Evolutionary conservation across 2,329 filamentous ascomycete species (phyloP).

Genomic region (Xylaria hypoxylon): DNA sequence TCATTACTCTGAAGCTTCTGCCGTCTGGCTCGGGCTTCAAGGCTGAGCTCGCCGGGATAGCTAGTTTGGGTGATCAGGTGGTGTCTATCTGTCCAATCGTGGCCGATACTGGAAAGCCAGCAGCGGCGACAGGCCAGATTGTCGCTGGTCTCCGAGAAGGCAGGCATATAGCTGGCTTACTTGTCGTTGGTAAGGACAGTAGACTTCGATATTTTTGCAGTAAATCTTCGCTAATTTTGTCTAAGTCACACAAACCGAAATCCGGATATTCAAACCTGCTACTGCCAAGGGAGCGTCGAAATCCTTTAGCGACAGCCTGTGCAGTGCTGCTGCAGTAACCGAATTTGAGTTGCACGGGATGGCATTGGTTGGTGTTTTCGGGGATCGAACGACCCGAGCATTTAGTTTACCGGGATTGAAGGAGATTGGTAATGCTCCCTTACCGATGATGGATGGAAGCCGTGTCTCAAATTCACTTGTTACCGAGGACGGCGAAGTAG

Average conservation of each 20-base stretch:
- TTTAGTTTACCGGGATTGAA: constrained; percentile 90
- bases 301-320: constrained; percentile 84
- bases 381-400: constrained; percentile 81
- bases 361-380: constrained; percentile 85
- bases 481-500: constrained; percentile 81
- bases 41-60: constrained; percentile 76
- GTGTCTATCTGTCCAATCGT: constrained; percentile 84
- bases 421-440: constrained; percentile 77
- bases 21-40: constrained; percentile 80
- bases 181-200: constrained; percentile 73
- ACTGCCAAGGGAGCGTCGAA: constrained; percentile 91
- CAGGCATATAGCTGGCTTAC: constrained; percentile 78
- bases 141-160: constrained; percentile 84
- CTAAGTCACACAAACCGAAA: constrained; percentile 74
- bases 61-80: constrained; percentile 74
- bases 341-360: constrained; percentile 80
- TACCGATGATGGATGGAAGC: constrained; percentile 78
- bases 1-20: constrained; percentile 90
- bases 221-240: constrained; percentile 41
- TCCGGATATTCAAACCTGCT: constrained; percentile 89
- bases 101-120: constrained; percentile 79
- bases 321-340: constrained; percentile 82
- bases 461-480: constrained; percentile 78
- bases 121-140: constrained; percentile 77
- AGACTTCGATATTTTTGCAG: background rate